Conservation (phyloP, 768 basidiomycete genomes). For the Trametes villosa region DNA sequence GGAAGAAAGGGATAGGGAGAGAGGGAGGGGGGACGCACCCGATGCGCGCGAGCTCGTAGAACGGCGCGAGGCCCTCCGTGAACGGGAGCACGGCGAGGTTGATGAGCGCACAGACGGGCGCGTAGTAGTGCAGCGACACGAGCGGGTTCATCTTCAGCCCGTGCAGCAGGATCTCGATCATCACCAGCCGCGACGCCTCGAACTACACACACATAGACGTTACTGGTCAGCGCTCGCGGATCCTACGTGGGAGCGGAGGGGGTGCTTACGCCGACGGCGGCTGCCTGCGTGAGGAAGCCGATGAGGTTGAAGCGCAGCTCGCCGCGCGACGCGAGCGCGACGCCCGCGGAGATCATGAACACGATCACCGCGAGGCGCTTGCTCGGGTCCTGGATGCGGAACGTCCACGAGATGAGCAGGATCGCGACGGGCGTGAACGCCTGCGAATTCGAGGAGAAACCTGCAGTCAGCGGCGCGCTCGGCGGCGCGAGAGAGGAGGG, state of each 20-base stretch:
- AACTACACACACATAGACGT: constrained; percentile 61
- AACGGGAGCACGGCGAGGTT: constrained; percentile 87
- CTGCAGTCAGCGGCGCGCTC: too few species aligned
- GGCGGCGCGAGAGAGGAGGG: background rate
- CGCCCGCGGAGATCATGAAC: constrained; percentile 87
- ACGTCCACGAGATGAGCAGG: constrained; percentile 90
- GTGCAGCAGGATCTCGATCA: constrained; percentile 94
- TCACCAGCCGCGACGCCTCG: constrained; percentile 91
- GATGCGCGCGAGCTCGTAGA: constrained; percentile 63
- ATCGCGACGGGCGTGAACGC: constrained; percentile 92
- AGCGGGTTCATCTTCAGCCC: constrained; percentile 98
- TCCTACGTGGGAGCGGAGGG: background rate
- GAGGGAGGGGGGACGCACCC: constrained; percentile 30
- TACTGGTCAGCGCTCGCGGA: background rate
- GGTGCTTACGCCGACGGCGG: constrained; percentile 77
- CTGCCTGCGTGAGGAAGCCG: constrained; percentile 87
- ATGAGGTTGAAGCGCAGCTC: constrained; percentile 84
- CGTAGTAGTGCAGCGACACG: constrained; percentile 94
- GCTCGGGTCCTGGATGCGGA: constrained; percentile 88
- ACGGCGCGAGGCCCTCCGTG: constrained; percentile 89
- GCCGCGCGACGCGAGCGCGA: constrained; percentile 87
- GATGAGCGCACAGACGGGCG: constrained; percentile 91
- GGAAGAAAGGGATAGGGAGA: background rate
- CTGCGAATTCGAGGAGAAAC: constrained; percentile 42
- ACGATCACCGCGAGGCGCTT: constrained; percentile 82